Conservation (phyloP, 768 basidiomycete species). For the Suillus clintonianus region DNA sequence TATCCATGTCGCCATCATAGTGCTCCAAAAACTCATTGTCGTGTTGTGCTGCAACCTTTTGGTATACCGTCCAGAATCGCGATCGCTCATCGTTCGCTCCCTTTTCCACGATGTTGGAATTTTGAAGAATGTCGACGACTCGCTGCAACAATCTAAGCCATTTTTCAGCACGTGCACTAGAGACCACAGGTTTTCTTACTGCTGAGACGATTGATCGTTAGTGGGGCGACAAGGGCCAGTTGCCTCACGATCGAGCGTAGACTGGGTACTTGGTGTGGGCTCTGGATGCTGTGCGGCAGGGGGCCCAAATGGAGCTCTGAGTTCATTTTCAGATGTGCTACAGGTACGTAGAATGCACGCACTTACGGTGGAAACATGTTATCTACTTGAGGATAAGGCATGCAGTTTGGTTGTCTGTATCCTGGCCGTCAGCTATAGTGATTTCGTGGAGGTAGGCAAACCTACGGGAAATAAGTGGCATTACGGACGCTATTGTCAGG, state of each 20-base stretch:
- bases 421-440: not conserved
- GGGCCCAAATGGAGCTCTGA: not conserved
- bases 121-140: constrained; percentile 3
- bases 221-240: not conserved
- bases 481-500: not conserved
- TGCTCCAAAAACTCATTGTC: constrained; percentile 1
- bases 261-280: not conserved
- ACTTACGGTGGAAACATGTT: not conserved
- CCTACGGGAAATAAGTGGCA: not conserved
- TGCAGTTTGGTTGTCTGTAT: not conserved
- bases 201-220: not conserved
- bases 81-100: not conserved
- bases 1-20: constrained; percentile 6
- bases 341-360: not conserved
- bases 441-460: not conserved
- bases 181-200: not conserved
- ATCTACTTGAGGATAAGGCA: not conserved
- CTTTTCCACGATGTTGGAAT: constrained; percentile 1
- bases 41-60: constrained; percentile 4
- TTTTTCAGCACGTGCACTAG: not conserved
- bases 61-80: constrained; percentile 3
- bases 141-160: not conserved
- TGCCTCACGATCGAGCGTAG: not conserved
- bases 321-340: not conserved
- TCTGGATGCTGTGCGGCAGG: not conserved